These are phyloP conservation scores for Paspalum vaginatum DNA, from an alignment of 176 grass and related monocot genomes.

Conservation along the genomic window DNA sequence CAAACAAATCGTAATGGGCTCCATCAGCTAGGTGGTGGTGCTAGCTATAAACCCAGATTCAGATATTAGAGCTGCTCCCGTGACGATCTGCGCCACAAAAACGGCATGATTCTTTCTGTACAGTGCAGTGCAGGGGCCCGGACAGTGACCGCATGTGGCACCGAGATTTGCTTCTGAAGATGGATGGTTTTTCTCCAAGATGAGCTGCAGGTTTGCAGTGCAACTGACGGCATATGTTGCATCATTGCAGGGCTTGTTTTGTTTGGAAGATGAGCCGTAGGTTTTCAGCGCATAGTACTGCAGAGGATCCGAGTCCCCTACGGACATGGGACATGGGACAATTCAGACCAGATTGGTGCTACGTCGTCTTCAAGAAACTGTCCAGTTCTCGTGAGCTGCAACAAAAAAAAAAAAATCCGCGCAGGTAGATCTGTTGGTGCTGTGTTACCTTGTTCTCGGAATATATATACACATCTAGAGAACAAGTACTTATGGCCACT, in stretches of 20 bases:
- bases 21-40: slow-evolving; percentile 20
- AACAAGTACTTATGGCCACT: neutral
- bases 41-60: neutral
- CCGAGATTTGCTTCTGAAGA: slow-evolving; percentile 28
- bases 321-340: too few species aligned
- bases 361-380: neutral
- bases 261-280: too few species aligned
- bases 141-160: slow-evolving; percentile 11
- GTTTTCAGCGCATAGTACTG: too few species aligned
- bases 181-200: slow-evolving; percentile 1
- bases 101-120: slow-evolving; percentile 1
- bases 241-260: too few species aligned
- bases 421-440: neutral
- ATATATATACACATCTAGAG: neutral
- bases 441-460: neutral
- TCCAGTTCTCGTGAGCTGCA: neutral
- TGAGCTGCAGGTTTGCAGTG: neutral
- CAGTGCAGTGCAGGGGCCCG: too few species aligned
- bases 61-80: slow-evolving; percentile 27
- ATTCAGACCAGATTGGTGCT: neutral
- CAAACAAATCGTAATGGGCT: slow-evolving; percentile 35
- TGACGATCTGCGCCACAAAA: slow-evolving; percentile 20
- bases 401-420: neutral
- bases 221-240: neutral
- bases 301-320: neutral